Percentiles rank a stretch among this genome's conserved stretches.
phyloP scores from a whole-genome alignment of 495 filamentous ascomycete species.

The Penicillium soppii region DNA sequence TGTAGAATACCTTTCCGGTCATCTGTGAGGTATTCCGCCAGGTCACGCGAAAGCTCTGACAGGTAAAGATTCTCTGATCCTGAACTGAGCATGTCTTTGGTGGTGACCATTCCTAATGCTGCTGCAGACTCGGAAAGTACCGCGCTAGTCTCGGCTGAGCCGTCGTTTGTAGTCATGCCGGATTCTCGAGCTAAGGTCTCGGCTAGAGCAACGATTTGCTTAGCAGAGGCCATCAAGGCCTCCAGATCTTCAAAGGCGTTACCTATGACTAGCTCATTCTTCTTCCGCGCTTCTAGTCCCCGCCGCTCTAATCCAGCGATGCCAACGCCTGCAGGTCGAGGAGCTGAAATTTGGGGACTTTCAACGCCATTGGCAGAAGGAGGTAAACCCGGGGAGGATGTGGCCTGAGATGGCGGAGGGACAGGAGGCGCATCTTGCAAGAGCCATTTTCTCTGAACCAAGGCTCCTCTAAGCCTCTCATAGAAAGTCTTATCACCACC shows the following conservation, averaged over 20 bases:
- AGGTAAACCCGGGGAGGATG: constrained; percentile 19
- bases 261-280: constrained; percentile 90
- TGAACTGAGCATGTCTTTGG: constrained; percentile 80
- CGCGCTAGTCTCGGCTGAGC: constrained; percentile 63
- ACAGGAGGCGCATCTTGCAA: constrained; percentile 89
- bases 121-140: constrained; percentile 80
- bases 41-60: constrained; percentile 79
- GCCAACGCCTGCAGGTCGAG: constrained; percentile 67
- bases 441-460: constrained; percentile 96
- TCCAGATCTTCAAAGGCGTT: constrained; percentile 96
- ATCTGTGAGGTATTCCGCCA: constrained; percentile 93
- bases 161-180: constrained; percentile 54
- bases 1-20: constrained; percentile 78
- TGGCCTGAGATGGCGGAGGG: constrained; percentile 56
- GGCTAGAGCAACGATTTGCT: constrained; percentile 90
- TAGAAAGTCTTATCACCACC: constrained; percentile 90
- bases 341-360: constrained; percentile 23
- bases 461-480: constrained; percentile 79
- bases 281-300: constrained; percentile 76
- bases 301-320: constrained; percentile 90
- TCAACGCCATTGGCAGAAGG: constrained; percentile 15
- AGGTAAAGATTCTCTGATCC: constrained; percentile 61
- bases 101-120: constrained; percentile 84
- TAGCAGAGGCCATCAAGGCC: constrained; percentile 94
- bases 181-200: constrained; percentile 78